Conservation (phyloP, 2,329 filamentous ascomycete species). For the Apiospora arundinis region DNA sequence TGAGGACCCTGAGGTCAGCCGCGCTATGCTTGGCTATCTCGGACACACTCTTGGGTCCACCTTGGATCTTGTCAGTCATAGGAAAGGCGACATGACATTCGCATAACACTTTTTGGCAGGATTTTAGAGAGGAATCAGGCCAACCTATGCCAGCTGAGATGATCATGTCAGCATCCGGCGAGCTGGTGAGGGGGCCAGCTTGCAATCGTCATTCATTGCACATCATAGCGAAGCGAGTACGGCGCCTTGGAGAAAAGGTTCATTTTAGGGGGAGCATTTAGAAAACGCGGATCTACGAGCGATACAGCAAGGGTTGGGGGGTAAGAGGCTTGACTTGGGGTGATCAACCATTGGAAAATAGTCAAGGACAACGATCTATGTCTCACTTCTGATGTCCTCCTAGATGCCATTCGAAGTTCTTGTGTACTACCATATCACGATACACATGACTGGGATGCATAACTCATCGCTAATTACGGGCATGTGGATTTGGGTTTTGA, state of each 20-base stretch:
- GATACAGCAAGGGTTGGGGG: background rate
- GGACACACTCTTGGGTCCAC: conserved; percentile 50
- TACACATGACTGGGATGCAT: background rate
- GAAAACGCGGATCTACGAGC: background rate
- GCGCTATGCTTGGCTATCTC: conserved; percentile 53
- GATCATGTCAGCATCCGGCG: background rate
- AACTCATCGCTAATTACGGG: background rate
- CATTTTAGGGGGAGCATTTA: background rate
- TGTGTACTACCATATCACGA: conserved; percentile 3
- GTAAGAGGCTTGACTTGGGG: background rate
- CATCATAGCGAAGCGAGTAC: conserved; percentile 18
- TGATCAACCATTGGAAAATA: background rate
- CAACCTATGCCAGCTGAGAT: background rate
- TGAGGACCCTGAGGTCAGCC: conserved; percentile 50
- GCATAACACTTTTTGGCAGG: background rate
- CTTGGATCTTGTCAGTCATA: conserved; percentile 48
- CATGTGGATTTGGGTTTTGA: background rate
- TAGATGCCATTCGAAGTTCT: background rate
- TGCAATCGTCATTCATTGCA: conserved; percentile 8
- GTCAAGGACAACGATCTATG: background rate
- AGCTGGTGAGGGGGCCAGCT: background rate
- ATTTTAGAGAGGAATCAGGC: background rate
- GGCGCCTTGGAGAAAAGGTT: background rate
- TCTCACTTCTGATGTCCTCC: background rate
- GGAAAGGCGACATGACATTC: conserved; percentile 42